Conservation (phyloP, 192 early-diverging fungal species). For the Ambispora gerdemannii region DNA sequence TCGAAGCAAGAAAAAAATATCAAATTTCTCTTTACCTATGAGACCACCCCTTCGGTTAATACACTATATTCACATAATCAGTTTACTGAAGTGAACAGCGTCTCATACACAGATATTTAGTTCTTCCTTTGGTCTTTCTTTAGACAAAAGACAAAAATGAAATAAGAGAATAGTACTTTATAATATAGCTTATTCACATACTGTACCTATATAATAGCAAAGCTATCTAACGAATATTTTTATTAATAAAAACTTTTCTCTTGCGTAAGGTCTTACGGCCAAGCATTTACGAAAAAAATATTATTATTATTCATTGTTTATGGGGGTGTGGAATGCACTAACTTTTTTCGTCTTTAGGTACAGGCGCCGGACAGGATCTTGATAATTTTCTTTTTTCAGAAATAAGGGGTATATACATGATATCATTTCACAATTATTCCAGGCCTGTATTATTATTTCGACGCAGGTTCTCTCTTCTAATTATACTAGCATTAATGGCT, state of each 20-base stretch:
- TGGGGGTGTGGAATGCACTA: background rate
- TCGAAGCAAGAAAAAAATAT: slow-evolving; percentile 5
- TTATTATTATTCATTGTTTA: slow-evolving; percentile 2
- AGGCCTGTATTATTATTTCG: slow-evolving; percentile 2
- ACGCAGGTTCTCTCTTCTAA: slow-evolving; percentile 8
- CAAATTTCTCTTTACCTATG: slow-evolving; percentile 12
- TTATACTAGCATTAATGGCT: too few relatives aligned
- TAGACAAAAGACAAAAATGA: slow-evolving; percentile 2
- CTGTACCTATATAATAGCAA: background rate
- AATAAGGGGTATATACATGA: background rate
- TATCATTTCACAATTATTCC: background rate
- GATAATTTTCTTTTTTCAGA: slow-evolving; percentile 24
- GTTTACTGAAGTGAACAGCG: background rate
- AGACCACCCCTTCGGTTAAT: too few relatives aligned
- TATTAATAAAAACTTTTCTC: slow-evolving; percentile 9
- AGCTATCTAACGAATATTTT: background rate
- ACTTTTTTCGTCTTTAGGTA: slow-evolving; percentile 25
- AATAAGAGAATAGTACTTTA: background rate
- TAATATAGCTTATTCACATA: slow-evolving; percentile 21
- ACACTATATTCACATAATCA: too few relatives aligned
- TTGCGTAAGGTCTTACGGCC: slow-evolving; percentile 8
- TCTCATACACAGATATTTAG: background rate
- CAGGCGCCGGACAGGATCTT: slow-evolving; percentile 10
- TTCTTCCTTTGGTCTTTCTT: background rate
- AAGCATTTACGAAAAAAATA: background rate